Base-by-base conservation (phyloP, 2,329 filamentous ascomycete species). In the Botrytis paeoniae region DNA sequence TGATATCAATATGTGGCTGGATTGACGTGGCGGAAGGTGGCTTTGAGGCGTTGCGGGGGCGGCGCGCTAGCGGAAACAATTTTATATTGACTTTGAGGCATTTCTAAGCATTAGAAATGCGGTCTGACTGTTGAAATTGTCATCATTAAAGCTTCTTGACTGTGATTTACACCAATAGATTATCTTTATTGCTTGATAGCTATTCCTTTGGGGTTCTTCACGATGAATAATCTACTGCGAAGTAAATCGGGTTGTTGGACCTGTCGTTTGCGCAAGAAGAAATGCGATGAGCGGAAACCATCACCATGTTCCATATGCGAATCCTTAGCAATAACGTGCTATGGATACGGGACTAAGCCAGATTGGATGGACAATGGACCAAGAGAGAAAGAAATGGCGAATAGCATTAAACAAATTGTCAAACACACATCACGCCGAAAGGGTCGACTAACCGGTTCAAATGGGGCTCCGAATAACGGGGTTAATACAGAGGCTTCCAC, bases 251-350 rank as follows among this genome's bases (percentile, higher is more conserved):
- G 75, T 25, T 77, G 76, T 43, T 77, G 78, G 75, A 80, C 78
- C 73, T 90, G 89, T 77, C 85, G 88, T 35, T 83, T 89, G 18
- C 85, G 89, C 32, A 86, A 86, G 76, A 91, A 90, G 78, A 89
- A 89, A 77, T 91, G 89, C 78, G 87, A 89, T 75, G 70, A 72
- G 59, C 86, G 89, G 78, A 81, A 77, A 37, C 84, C 82, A 3
- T 87, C 88, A 18, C 78, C 84, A 16, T 91, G 89, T 79, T 81
- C 84, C 9, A 81, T 79, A 51, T 91, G 88, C 80, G 78, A 80
- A 22, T 78, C 81, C 4, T 84, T 91, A 29, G 83, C 86, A 71
- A 89, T 90, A 73, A 84, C 84, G 29, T 91, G 89, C 78, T 80
- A 87, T 74, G 89, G 85, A 76, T 81, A 82, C 74, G 83, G 86